Base-by-base conservation (phyloP, 2,329 filamentous ascomycete species). In the Pseudocercospora pini-densiflorae region DNA sequence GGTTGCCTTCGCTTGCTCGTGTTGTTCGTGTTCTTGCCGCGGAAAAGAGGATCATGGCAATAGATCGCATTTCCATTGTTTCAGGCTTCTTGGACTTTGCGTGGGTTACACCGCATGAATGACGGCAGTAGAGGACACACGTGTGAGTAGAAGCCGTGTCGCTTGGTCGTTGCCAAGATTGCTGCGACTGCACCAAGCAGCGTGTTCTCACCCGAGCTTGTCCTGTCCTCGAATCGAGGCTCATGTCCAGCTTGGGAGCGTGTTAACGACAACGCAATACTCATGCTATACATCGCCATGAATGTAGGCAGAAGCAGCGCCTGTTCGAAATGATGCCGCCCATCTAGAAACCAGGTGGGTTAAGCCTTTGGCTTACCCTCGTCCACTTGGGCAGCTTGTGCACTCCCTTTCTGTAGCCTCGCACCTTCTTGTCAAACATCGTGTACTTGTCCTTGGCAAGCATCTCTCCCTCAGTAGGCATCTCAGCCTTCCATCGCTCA, bases 391-490 rank as follows among this genome's bases (percentile, higher is more conserved):
- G 81, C 71, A 82, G 67, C 69, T 82, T 98, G 82, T 98, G 94
- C 79, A 99, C 94, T 63, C 93, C 92, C 88, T 99, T 99, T 78
- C 95, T 87, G 80, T 98, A 99, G 75, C 88, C 90, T 88, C 94
- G 97, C 79, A 92, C 93, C 81, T 98, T 97, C 74, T 94, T 90
- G 81, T 97, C 94, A 81, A 98, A 99, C 76, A 99, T 91, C 29
- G 93, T 97, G 83, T 99, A 99, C 83, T 99, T 99, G 83, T 99
- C 95, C 81, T 88, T 91, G 55, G 95, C 91, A 79, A 97, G 79
- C 95, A 99, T 99, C 85, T 98, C 93, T 76, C 89, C 87, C 85
- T 99, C 95, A 27, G 89, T 91, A 23, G 95, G 95, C 95, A 99
- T 99, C 81, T 97, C 93, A 43, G 86, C 86, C 85, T 95, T 97